These are phyloP conservation scores for Marchantia polymorpha DNA, from an alignment of 225 moss, liverwort and hornwort genomes.

Conservation along the genomic window DNA sequence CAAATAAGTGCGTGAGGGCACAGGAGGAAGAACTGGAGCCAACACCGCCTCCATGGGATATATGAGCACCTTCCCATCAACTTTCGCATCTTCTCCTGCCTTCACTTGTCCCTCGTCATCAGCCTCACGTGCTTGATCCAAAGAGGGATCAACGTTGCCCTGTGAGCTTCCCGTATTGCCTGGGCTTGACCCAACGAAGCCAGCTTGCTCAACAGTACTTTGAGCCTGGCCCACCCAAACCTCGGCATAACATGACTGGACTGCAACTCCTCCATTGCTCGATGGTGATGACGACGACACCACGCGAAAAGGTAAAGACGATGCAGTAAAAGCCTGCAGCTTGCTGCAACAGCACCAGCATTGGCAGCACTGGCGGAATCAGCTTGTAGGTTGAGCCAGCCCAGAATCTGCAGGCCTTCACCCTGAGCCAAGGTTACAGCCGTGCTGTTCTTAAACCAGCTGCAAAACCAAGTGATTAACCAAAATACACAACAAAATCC, in stretches of 20 bases:
- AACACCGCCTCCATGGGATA: constrained; percentile 94
- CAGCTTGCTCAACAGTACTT: constrained; percentile 43
- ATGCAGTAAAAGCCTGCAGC: constrained; percentile 93
- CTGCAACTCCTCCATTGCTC: constrained; percentile 50
- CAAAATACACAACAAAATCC: background rate
- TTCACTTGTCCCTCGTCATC: constrained; percentile 42
- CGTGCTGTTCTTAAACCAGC: constrained; percentile 68
- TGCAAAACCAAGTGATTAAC: constrained; percentile 50
- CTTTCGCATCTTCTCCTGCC: constrained; percentile 33
- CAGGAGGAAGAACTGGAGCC: constrained; percentile 76
- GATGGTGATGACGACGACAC: constrained; percentile 61
- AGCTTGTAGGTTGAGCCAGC: constrained; percentile 88
- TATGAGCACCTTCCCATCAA: constrained; percentile 65
- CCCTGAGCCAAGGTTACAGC: constrained; percentile 76
- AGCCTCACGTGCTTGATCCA: constrained; percentile 42
- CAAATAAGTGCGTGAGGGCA: constrained; percentile 66
- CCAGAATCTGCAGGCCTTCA: constrained; percentile 99
- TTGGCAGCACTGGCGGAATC: constrained; percentile 86
- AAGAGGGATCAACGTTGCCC: constrained; percentile 27
- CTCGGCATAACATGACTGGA: constrained; percentile 75
- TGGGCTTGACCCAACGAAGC: constrained; percentile 12
- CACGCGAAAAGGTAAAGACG: constrained; percentile 87
- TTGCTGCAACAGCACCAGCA: constrained; percentile 99
- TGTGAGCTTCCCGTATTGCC: constrained; percentile 20
- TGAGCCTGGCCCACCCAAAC: constrained; percentile 64